Percentiles rank a stretch among this genome's conserved stretches.
Conservation (phyloP, 2,329 filamentous ascomycete species). For the Elsinoe fawcettii region DNA sequence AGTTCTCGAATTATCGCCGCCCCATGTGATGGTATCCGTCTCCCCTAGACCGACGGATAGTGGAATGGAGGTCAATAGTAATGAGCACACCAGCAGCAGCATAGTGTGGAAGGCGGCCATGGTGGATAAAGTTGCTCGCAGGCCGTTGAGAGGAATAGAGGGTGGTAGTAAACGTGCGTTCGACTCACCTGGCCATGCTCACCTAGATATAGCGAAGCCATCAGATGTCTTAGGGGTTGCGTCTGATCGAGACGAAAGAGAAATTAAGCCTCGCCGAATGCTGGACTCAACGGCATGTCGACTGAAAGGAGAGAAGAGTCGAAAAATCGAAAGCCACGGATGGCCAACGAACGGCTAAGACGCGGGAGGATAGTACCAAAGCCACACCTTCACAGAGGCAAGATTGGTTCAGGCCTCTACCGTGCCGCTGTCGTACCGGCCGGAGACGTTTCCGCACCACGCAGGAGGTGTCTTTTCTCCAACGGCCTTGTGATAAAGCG, state of each 20-base stretch:
- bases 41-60: constrained; percentile 10
- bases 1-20: constrained; percentile 34
- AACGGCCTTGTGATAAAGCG: background rate
- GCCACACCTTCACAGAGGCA: background rate
- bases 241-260: background rate
- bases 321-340: constrained; percentile 2
- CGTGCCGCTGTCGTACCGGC: background rate
- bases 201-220: constrained; percentile 2
- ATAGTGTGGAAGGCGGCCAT: background rate
- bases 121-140: background rate
- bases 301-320: background rate
- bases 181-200: constrained; percentile 1
- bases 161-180: background rate
- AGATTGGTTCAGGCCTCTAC: background rate
- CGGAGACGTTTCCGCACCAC: background rate
- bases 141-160: background rate
- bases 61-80: background rate
- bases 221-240: background rate
- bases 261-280: background rate
- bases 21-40: constrained; percentile 54
- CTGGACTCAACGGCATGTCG: background rate
- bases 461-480: background rate
- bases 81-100: background rate
- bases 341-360: background rate
- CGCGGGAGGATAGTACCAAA: background rate